Evolutionary conservation across 2,329 filamentous ascomycete genomes (phyloP), one percentile per base, ranked within the genome.

Genomic region (Monascus ruber): DNA sequence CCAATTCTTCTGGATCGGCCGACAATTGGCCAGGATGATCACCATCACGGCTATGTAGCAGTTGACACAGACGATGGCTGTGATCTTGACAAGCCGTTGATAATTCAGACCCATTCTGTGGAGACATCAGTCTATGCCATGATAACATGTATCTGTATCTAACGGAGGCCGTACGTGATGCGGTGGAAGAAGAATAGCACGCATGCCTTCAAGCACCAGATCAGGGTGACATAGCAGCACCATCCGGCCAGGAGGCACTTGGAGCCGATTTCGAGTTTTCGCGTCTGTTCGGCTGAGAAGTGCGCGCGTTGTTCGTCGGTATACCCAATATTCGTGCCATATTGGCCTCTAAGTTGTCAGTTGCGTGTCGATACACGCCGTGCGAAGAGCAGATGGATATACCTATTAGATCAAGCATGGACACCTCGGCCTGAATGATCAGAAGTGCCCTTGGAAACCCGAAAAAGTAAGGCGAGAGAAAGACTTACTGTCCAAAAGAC

Each of bases 131-230:
- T 3, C 17, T 17, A 17, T 17, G 17, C 3, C 17, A 17, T 17
- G 17, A 17, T 17, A 3, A 17, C 3, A 17, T 17, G 17, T 17
- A 17, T 17, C 17, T 17, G 17, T 17, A 17, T 17, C 17, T 3
- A 17, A 17, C 17, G 17, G 17, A 17, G 17, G 1, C 58, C 62
- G 11, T 64, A 51, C 64, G 65, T 69, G 43, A 69, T 55, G 33
- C 66, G 57, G 35, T 57, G 53, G 43, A 64, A 68, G 41, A 68
- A 63, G 42, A 59, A 68, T n/a, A 68, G 46, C 48, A 68, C 64
- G 43, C 61, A 63, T 4, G 56, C 62, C 42, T 69, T 69, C 24
- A 69, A 50, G 4, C 35, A 55, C 62, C 66, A 69, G 11, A 69
- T 66, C 10, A 69, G 46, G 4, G 59, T 60, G 5, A 64, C 54